These are phyloP conservation scores for Didymella arachidicola DNA, from an alignment of 2,329 filamentous ascomycete genomes.

Conservation along the genomic window DNA sequence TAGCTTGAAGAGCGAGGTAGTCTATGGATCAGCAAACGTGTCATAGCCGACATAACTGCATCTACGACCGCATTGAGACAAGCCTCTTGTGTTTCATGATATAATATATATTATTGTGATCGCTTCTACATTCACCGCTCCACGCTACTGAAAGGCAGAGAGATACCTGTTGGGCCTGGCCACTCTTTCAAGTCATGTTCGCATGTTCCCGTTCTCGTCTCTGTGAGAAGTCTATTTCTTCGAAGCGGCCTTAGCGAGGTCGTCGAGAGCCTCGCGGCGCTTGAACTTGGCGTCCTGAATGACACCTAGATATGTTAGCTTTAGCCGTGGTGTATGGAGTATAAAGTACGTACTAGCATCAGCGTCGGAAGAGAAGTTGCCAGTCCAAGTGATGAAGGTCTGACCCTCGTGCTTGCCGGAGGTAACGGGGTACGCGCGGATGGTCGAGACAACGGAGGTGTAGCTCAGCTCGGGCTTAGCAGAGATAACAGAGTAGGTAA, in stretches of 20 bases:
- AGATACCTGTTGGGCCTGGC: background rate
- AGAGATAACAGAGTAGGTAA: slow-evolving; percentile 76
- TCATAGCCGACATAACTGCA: background rate
- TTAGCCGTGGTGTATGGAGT: no score
- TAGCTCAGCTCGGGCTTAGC: slow-evolving; percentile 71
- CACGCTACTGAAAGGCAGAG: background rate
- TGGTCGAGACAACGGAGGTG: slow-evolving; percentile 71
- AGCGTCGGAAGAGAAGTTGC: slow-evolving; percentile 74
- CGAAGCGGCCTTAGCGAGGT: slow-evolving; percentile 64
- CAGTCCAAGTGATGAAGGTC: slow-evolving; percentile 74
- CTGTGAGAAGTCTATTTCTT: slow-evolving; percentile 43
- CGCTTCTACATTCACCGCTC: background rate
- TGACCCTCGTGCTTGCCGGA: slow-evolving; percentile 69
- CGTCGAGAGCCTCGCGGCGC: slow-evolving; percentile 73
- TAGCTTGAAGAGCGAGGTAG: background rate
- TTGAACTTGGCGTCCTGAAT: slow-evolving; percentile 81
- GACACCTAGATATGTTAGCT: slow-evolving; percentile 59
- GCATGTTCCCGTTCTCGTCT: background rate
- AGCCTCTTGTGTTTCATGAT: background rate
- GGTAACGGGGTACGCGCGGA: slow-evolving; percentile 71
- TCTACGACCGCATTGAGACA: background rate
- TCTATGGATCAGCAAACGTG: background rate
- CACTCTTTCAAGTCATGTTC: background rate
- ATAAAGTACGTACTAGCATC: slow-evolving; percentile 66
- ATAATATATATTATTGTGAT: slow-evolving; percentile 1